Percentiles rank a stretch among this genome's conserved stretches.
phyloP scores from a whole-genome alignment of 2,329 filamentous ascomycete species.

The Nemania serpens region DNA sequence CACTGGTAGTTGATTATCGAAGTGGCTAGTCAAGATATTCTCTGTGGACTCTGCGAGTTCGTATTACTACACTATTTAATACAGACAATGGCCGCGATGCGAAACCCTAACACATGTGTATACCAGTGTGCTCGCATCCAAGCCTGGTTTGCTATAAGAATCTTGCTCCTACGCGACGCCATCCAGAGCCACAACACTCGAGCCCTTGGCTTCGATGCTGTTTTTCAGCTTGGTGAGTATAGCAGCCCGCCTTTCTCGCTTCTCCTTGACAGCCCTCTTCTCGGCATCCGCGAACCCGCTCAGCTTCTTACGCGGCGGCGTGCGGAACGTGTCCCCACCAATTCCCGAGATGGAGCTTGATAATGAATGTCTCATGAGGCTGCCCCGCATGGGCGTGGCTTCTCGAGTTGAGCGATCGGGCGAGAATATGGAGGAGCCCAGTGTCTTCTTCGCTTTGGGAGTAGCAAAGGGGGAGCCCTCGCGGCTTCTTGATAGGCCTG shows the following conservation, averaged over 20 bases:
- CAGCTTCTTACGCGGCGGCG: conserved; percentile 64
- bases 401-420: conserved; percentile 47
- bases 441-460: conserved; percentile 37
- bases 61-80: conserved; percentile 12
- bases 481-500: conserved; percentile 49
- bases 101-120: too few relatives aligned
- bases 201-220: conserved; percentile 55
- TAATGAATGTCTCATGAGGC: conserved; percentile 48
- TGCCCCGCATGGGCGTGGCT: conserved; percentile 42
- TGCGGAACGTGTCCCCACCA: conserved; percentile 41
- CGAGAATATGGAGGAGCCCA: conserved; percentile 39
- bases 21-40: not conserved
- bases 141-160: too few relatives aligned
- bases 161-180: conserved; percentile 48
- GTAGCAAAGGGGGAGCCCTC: conserved; percentile 50
- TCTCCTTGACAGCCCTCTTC: conserved; percentile 60
- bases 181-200: conserved; percentile 56
- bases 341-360: conserved; percentile 49
- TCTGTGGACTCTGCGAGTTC: not conserved
- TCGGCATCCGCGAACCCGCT: conserved; percentile 64
- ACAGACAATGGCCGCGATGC: not conserved
- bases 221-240: conserved; percentile 57
- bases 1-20: not conserved
- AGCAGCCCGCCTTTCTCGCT: conserved; percentile 56
- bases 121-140: too few relatives aligned